Percentiles rank a stretch among this genome's conserved stretches.
phyloP scores from a whole-genome alignment of 75 land plant species.

The Azolla pinnata region DNA sequence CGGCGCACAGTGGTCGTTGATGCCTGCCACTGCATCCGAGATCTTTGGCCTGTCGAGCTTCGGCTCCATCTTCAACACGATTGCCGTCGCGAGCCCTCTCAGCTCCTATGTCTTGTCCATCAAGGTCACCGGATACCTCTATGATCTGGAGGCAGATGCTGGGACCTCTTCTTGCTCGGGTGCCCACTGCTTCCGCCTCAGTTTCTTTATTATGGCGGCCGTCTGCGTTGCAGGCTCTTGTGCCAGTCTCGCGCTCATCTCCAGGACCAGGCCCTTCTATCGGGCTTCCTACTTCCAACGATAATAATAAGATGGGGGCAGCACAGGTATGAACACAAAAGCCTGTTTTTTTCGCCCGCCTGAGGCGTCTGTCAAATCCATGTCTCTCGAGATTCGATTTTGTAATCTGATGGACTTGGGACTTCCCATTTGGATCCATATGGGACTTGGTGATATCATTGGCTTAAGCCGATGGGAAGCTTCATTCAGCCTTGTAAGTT shows the following conservation, averaged over 20 bases:
- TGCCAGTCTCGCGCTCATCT: slow-evolving; percentile 32
- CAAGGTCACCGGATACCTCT: slow-evolving; percentile 75
- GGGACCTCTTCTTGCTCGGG: slow-evolving; percentile 42
- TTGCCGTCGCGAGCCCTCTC: slow-evolving; percentile 76
- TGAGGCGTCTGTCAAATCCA: too few species aligned
- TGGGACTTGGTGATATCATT: too few species aligned
- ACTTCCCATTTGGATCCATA: too few species aligned
- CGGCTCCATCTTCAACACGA: slow-evolving; percentile 84
- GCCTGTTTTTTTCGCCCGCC: too few species aligned
- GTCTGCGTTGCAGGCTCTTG: slow-evolving; percentile 44
- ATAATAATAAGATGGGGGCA: too few species aligned
- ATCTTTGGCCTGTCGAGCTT: slow-evolving; percentile 70
- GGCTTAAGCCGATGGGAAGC: too few species aligned
- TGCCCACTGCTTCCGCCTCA: slow-evolving; percentile 58
- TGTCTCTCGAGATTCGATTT: too few species aligned
- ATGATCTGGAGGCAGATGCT: slow-evolving; percentile 55
- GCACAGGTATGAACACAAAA: too few species aligned
- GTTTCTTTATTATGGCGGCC: slow-evolving; percentile 63
- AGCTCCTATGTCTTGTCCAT: slow-evolving; percentile 81
- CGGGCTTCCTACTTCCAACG: too few species aligned
- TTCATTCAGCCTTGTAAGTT: too few species aligned
- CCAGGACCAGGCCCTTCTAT: slow-evolving; percentile 51
- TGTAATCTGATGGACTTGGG: too few species aligned
- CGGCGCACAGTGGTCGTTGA: slow-evolving; percentile 87
- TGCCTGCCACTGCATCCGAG: slow-evolving; percentile 85